Percentiles rank a stretch among this genome's conserved stretches.
Conservation (phyloP, 2,329 filamentous ascomycete genomes). For the Diaporthe sp. region DNA sequence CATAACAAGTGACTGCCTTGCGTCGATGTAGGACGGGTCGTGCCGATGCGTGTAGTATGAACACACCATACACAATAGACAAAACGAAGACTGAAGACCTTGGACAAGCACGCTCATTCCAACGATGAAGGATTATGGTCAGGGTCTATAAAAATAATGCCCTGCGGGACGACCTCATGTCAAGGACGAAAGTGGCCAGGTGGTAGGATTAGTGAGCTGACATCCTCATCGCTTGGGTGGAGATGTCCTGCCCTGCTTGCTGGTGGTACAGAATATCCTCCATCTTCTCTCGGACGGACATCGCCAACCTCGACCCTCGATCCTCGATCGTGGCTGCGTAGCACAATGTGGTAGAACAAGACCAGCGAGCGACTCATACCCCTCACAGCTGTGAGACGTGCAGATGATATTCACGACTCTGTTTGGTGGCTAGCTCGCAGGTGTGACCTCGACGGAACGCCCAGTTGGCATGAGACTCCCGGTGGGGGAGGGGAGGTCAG, state of each 20-base stretch:
- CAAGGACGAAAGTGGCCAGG: neutral
- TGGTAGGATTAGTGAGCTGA: neutral
- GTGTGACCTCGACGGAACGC: neutral
- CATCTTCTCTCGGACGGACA: neutral
- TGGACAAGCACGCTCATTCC: neutral
- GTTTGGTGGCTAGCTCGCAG: neutral
- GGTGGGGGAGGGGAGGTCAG: constrained; percentile 11
- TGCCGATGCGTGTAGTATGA: too few species aligned
- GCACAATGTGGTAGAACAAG: neutral
- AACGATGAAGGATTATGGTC: neutral
- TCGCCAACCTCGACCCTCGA: neutral
- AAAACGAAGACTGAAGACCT: neutral
- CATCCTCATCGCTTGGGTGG: neutral
- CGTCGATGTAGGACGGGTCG: too few species aligned
- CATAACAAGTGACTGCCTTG: neutral
- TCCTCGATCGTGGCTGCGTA: neutral
- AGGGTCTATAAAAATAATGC: neutral
- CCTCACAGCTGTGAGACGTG: neutral
- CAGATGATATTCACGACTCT: neutral
- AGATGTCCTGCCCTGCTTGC: neutral
- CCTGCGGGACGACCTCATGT: neutral
- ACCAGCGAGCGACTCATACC: neutral
- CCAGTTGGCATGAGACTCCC: neutral
- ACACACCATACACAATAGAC: neutral
- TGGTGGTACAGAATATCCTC: neutral